phyloP scores from a whole-genome alignment of 345 rosid genomes.

The Citrus unshiu region DNA sequence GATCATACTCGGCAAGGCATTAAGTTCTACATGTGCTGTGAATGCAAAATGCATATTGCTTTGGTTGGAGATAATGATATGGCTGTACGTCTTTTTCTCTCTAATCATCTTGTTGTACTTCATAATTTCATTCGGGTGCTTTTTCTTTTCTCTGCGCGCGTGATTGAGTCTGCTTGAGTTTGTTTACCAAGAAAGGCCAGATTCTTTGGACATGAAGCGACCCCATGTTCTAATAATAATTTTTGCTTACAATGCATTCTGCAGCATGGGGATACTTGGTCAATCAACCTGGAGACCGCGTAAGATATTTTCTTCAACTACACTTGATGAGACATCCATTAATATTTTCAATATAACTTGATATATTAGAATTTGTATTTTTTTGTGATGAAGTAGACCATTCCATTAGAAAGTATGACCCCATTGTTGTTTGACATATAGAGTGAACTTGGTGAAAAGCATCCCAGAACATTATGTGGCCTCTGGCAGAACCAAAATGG shows the following conservation, averaged over 20 bases:
- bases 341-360: neutral
- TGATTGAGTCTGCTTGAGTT: neutral
- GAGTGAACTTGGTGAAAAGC: too few relatives aligned
- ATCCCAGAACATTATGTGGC: too few relatives aligned
- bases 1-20: neutral
- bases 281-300: neutral
- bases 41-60: neutral
- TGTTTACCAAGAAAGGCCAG: neutral
- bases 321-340: neutral
- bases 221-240: neutral
- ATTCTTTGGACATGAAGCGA: neutral
- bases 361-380: neutral
- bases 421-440: too few relatives aligned
- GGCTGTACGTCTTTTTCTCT: neutral
- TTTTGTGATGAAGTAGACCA: too few relatives aligned
- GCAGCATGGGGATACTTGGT: neutral
- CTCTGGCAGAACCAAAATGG: too few relatives aligned
- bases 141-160: neutral
- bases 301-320: neutral
- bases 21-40: neutral
- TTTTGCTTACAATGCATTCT: neutral
- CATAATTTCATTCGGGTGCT: neutral
- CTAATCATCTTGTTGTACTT: neutral
- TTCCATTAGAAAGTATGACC: too few relatives aligned
- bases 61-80: neutral